Percentiles rank a stretch among this genome's conserved stretches.
Conservation (phyloP, 169 alveolate genomes). For the Eimeria mitis region DNA sequence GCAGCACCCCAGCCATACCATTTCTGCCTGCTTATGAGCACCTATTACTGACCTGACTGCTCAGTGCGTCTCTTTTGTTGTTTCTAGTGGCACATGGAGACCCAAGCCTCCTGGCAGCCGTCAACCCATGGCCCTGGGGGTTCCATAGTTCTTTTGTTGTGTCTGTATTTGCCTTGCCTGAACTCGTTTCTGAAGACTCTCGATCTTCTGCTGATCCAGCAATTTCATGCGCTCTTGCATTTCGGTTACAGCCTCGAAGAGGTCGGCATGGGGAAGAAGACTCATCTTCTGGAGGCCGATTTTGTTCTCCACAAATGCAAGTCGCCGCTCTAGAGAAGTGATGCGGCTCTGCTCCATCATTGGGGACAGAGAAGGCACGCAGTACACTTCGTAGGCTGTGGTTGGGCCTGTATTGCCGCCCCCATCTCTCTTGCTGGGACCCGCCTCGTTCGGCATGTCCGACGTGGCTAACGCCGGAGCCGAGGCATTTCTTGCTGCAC, state of each 20-base stretch:
- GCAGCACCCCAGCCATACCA: neutral
- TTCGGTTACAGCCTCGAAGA: constrained; percentile 44
- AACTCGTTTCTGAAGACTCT: constrained; percentile 74
- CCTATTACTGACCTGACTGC: neutral
- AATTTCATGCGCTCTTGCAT: constrained; percentile 65
- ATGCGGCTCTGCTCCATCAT: constrained; percentile 75
- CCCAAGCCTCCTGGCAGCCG: neutral
- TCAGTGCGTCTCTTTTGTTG: neutral
- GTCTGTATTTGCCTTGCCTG: constrained; percentile 36
- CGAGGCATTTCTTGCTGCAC: constrained; percentile 1
- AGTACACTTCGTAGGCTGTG: constrained; percentile 78
- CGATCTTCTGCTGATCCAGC: constrained; percentile 69
- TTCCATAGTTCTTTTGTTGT: neutral
- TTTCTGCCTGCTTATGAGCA: neutral
- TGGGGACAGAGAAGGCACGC: constrained; percentile 80
- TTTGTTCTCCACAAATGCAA: constrained; percentile 72
- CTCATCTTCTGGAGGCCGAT: constrained; percentile 75
- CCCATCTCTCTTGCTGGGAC: neutral
- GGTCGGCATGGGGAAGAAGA: constrained; percentile 77
- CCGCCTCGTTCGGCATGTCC: neutral
- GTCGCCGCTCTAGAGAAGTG: constrained; percentile 76
- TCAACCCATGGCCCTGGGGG: neutral
- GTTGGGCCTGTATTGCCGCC: neutral
- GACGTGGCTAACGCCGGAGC: neutral
- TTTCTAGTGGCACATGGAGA: neutral